A percentile compares a stretch with the other conserved stretches of the same genome.
Conservation (phyloP, 208 protist species). For the Leishmania tarentolae region DNA sequence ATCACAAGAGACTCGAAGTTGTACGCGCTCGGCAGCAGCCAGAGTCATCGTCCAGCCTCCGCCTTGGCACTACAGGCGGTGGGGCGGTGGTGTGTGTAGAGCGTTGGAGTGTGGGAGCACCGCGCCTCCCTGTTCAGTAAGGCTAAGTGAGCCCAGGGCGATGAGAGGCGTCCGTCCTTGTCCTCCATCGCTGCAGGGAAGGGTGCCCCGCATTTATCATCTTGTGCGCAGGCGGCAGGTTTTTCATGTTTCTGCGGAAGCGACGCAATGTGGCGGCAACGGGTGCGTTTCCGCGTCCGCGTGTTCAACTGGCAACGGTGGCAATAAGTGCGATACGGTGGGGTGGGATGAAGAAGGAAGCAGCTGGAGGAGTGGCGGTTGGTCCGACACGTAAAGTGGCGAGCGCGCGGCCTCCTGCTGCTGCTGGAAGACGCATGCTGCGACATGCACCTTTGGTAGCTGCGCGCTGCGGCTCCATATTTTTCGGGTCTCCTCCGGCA, state of each 20-base stretch:
- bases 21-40: background rate
- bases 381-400: background rate
- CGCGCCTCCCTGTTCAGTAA: background rate
- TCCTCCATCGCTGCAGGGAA: background rate
- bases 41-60: background rate
- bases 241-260: background rate
- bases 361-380: background rate
- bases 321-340: background rate
- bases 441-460: background rate
- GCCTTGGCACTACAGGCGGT: background rate
- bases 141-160: background rate
- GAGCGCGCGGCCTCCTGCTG: background rate
- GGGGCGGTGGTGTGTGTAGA: background rate
- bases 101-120: background rate
- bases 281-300: background rate
- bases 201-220: background rate
- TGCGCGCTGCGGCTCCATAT: constrained; percentile 32
- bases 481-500: constrained; percentile 14
- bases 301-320: background rate
- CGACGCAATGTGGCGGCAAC: background rate
- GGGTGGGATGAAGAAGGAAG: background rate
- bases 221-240: background rate
- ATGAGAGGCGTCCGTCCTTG: background rate
- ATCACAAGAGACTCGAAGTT: background rate
- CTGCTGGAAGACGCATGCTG: background rate